These are phyloP conservation scores for Tolypocladium album DNA, from an alignment of 2,329 filamentous ascomycete genomes.

Conservation along the genomic window DNA sequence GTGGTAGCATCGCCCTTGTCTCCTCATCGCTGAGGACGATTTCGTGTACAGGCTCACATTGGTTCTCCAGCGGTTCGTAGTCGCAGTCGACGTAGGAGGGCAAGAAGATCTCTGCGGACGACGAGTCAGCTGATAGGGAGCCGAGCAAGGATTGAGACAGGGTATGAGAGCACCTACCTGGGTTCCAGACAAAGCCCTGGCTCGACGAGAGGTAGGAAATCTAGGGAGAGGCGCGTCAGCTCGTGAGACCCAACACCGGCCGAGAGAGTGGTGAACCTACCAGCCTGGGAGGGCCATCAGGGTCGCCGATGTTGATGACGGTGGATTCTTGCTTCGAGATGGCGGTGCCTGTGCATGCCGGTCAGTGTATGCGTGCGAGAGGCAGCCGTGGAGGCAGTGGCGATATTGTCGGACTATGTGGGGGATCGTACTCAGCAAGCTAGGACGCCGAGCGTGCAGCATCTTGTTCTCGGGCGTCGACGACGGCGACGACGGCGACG, in stretches of 20 bases:
- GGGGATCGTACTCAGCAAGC: slow-evolving; percentile 43
- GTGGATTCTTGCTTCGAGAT: slow-evolving; percentile 66
- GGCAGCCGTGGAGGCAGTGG: neutral
- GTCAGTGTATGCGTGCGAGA: slow-evolving; percentile 15
- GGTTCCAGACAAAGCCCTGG: slow-evolving; percentile 78
- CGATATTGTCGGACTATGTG: neutral
- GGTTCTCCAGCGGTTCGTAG: slow-evolving; percentile 63
- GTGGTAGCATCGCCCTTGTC: slow-evolving; percentile 55
- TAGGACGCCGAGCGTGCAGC: slow-evolving; percentile 46
- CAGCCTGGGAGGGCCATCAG: slow-evolving; percentile 61
- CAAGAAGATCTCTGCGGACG: slow-evolving; percentile 59
- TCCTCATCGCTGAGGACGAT: slow-evolving; percentile 72
- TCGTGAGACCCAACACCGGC: neutral
- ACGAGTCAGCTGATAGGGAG: slow-evolving; percentile 3
- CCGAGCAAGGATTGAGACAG: neutral
- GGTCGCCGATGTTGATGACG: slow-evolving; percentile 69
- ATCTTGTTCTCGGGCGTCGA: slow-evolving; percentile 39
- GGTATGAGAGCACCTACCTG: slow-evolving; percentile 35
- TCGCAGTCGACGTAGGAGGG: slow-evolving; percentile 68
- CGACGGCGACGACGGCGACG: slow-evolving; percentile 46
- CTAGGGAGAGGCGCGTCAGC: slow-evolving; percentile 26
- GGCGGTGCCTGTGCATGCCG: slow-evolving; percentile 45
- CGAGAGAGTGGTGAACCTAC: slow-evolving; percentile 32
- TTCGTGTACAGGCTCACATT: slow-evolving; percentile 67
- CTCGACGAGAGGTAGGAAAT: slow-evolving; percentile 71